phyloP scores from a whole-genome alignment of 805 yeast genomes.

The Isabelozyma gotoi region DNA sequence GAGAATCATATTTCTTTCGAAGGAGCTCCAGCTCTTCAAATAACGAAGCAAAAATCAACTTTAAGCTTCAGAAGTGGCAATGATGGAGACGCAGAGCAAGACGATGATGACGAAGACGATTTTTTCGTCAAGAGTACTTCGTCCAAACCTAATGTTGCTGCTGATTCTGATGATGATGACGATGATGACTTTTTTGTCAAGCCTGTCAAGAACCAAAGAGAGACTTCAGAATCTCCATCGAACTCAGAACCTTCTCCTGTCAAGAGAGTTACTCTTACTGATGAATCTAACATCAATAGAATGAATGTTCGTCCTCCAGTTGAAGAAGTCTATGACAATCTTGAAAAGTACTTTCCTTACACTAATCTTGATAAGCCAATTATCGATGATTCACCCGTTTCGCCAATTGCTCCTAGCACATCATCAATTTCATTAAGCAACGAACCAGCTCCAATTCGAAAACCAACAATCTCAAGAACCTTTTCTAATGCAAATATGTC shows the following conservation, averaged over 20 bases:
- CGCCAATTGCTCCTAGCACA: slow-evolving; percentile 39
- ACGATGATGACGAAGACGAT: slow-evolving; percentile 27
- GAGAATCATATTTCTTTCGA: slow-evolving; percentile 76
- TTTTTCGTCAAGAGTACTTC: slow-evolving; percentile 28
- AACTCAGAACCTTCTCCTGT: neutral
- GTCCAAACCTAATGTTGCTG: slow-evolving; percentile 2
- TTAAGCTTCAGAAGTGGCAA: neutral
- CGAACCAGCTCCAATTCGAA: slow-evolving; percentile 10
- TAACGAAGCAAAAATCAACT: neutral
- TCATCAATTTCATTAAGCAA: neutral
- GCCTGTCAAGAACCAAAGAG: slow-evolving; percentile 9
- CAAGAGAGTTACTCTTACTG: neutral
- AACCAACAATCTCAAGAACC: slow-evolving; percentile 40
- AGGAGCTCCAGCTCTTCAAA: slow-evolving; percentile 54
- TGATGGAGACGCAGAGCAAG: slow-evolving; percentile 19
- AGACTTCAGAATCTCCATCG: neutral
- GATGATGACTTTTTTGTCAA: slow-evolving; percentile 66
- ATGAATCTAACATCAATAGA: slow-evolving; percentile 9
- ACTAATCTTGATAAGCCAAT: slow-evolving; percentile 92
- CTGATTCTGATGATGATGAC: slow-evolving; percentile 14
- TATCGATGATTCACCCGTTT: slow-evolving; percentile 63
- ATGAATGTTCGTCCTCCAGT: slow-evolving; percentile 90
- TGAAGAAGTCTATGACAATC: slow-evolving; percentile 86
- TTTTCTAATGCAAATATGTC: slow-evolving; percentile 44
- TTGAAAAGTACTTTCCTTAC: slow-evolving; percentile 89